Evolutionary conservation across 2,329 filamentous ascomycete species (phyloP).

Genomic region (Alternaria incomplexa): DNA sequence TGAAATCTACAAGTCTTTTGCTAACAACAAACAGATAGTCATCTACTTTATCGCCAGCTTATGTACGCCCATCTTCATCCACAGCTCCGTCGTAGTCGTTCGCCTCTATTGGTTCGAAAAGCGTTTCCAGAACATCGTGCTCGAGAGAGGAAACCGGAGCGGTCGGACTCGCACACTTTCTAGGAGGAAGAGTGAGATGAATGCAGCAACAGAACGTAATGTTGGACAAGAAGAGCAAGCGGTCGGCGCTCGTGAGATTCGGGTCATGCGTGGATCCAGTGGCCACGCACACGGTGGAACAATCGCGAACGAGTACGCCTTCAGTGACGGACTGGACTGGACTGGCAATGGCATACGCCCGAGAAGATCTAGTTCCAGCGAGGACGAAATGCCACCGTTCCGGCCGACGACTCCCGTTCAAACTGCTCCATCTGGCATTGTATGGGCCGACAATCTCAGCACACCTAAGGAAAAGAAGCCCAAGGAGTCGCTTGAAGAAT

Average conservation of each 20-base stretch:
- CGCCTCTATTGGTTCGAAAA: conserved; percentile 99
- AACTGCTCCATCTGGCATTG: conserved; percentile 21
- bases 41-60: conserved; percentile 45
- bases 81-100: conserved; percentile 81
- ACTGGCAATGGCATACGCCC: conserved; percentile 18
- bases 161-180: conserved; percentile 69
- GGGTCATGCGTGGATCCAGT: conserved; percentile 66
- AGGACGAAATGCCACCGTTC: conserved; percentile 28
- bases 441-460: conserved; percentile 32
- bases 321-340: conserved; percentile 55
- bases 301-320: conserved; percentile 57
- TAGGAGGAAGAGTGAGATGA: conserved; percentile 56
- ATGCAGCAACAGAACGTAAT: conserved; percentile 53
- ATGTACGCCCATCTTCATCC: conserved; percentile 52
- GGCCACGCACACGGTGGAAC: conserved; percentile 61
- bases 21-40: conserved; percentile 47
- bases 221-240: conserved; percentile 63
- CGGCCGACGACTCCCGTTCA: conserved; percentile 18
- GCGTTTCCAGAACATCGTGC: conserved; percentile 83
- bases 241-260: conserved; percentile 70
- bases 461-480: conserved; percentile 58
- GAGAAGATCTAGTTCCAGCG: conserved; percentile 12
- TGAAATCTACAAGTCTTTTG: neutral
- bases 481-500: conserved; percentile 61
- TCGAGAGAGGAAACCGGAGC: conserved; percentile 65